Conservation (phyloP, 2,329 filamentous ascomycete species). For the Juglanconis juglandina region DNA sequence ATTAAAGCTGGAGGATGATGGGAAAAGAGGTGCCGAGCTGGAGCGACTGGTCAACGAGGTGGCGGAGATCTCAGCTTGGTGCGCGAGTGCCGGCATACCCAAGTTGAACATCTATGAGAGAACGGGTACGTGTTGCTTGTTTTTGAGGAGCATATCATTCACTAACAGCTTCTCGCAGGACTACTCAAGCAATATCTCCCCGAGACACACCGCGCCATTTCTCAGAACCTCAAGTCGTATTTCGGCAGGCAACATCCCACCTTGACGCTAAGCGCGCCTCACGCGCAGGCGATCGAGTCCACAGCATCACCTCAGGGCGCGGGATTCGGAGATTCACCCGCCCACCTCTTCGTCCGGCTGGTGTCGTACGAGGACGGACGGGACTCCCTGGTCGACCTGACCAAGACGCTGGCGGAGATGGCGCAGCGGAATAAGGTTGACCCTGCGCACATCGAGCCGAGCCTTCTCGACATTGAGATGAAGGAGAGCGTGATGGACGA, state of each 20-base stretch:
- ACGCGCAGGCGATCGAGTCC: conserved; percentile 58
- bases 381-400: conserved; percentile 91
- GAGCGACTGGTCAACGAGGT: conserved; percentile 86
- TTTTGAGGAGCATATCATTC: not conserved
- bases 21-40: conserved; percentile 68
- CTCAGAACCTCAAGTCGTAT: conserved; percentile 78
- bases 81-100: conserved; percentile 81
- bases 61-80: conserved; percentile 90
- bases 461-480: conserved; percentile 87
- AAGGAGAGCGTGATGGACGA: conserved; percentile 76
- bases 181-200: conserved; percentile 85
- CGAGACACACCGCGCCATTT: conserved; percentile 76
- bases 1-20: conserved; percentile 68
- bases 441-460: conserved; percentile 75
- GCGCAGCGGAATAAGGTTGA: conserved; percentile 82
- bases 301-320: conserved; percentile 36
- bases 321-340: conserved; percentile 40
- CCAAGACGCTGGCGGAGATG: conserved; percentile 92
- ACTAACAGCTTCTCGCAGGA: conserved; percentile 49
- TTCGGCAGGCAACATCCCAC: conserved; percentile 73
- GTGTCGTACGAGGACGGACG: conserved; percentile 86
- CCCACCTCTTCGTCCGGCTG: conserved; percentile 63
- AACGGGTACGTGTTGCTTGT: conserved; percentile 59
- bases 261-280: conserved; percentile 70
- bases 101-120: conserved; percentile 88